Evolutionary conservation across 2,329 filamentous ascomycete species (phyloP).

Genomic region (Nakataea oryzae): DNA sequence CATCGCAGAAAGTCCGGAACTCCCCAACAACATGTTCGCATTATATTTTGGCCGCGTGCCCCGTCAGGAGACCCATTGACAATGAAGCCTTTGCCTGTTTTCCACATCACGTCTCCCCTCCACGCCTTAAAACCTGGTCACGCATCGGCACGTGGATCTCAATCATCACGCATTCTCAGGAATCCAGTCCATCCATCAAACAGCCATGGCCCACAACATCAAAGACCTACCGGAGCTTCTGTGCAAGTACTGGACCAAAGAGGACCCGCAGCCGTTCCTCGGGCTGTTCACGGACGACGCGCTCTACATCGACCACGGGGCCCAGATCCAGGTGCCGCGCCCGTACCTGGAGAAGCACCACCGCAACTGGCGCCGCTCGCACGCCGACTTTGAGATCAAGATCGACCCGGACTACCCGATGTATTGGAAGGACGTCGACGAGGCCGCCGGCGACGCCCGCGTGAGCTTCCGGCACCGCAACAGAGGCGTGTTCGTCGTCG

Average conservation of each 20-base stretch:
- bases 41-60: background rate
- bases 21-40: background rate
- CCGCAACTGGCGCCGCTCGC: slow-evolving; percentile 3
- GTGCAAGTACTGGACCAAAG: background rate
- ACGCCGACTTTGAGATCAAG: slow-evolving; percentile 2
- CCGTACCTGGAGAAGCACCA: slow-evolving; percentile 3
- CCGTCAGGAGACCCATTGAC: background rate
- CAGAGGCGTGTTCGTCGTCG: slow-evolving; percentile 3
- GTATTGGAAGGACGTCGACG: slow-evolving; percentile 3
- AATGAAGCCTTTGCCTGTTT: background rate
- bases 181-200: no score
- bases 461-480: slow-evolving; percentile 2
- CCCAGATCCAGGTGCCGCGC: slow-evolving; percentile 32
- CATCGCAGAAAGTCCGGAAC: background rate
- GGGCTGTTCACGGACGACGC: slow-evolving; percentile 29
- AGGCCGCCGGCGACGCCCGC: background rate
- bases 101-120: no score
- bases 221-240: background rate
- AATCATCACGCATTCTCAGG: background rate
- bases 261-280: background rate
- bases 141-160: background rate
- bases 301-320: slow-evolving; percentile 42
- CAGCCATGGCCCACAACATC: background rate
- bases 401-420: slow-evolving; percentile 1
- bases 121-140: background rate